phyloP scores from a whole-genome alignment of 768 basidiomycete genomes.

The Pleurotus djamor region DNA sequence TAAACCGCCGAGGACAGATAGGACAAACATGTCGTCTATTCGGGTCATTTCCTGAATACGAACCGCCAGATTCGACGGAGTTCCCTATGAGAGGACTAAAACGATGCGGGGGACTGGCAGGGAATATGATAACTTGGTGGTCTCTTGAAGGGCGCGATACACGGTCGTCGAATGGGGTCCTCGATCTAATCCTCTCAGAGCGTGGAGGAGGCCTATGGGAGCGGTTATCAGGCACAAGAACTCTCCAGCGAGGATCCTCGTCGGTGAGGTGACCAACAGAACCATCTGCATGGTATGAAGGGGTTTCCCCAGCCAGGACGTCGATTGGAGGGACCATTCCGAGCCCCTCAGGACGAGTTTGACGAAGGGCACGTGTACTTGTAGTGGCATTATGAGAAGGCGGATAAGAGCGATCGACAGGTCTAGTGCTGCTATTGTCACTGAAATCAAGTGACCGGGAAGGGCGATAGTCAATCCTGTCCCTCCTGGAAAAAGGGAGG shows the following conservation, averaged over 20 bases:
- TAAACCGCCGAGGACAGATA: conserved; percentile 63
- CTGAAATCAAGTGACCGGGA: too few species aligned
- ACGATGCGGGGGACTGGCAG: too few species aligned
- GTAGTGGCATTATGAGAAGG: not conserved
- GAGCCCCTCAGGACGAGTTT: not conserved
- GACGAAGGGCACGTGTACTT: not conserved
- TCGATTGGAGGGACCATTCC: not conserved
- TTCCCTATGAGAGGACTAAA: too few species aligned
- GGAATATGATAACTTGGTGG: too few species aligned
- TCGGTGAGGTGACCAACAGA: not conserved
- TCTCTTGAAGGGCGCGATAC: too few species aligned
- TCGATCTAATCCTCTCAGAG: too few species aligned
- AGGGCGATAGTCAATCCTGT: too few species aligned
- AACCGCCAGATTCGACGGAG: not conserved
- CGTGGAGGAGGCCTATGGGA: too few species aligned
- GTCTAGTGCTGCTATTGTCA: not conserved
- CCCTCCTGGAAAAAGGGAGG: too few species aligned
- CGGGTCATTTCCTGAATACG: conserved; percentile 18
- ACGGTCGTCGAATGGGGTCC: too few species aligned
- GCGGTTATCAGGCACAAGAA: not conserved
- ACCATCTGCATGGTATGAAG: not conserved
- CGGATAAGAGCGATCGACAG: not conserved
- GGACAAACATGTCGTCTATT: conserved; percentile 50
- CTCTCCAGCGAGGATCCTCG: not conserved
- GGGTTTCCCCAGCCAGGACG: not conserved